These are phyloP conservation scores for Saturnispora quitensis DNA, from an alignment of 805 yeast species.

Conservation along the genomic window DNA sequence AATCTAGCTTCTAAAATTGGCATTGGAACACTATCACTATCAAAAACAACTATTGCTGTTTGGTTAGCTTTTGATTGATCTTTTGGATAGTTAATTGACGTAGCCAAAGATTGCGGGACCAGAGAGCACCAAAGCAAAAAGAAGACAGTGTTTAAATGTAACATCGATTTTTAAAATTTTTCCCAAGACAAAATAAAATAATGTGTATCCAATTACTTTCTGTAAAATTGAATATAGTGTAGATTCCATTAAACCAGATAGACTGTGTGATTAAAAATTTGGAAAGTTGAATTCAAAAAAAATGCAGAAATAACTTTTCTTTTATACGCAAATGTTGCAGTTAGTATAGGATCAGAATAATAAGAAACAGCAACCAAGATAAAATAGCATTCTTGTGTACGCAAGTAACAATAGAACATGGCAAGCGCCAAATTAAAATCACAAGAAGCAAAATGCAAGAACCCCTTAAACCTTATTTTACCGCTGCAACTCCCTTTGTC, in stretches of 20 bases:
- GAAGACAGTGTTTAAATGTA: background rate
- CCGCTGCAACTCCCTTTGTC: too few relatives aligned
- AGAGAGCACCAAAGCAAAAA: background rate
- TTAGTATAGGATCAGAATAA: too few relatives aligned
- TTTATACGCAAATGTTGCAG: too few relatives aligned
- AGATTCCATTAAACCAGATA: background rate
- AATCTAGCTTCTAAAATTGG: background rate
- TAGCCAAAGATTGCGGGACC: background rate
- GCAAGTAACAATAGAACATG: too few relatives aligned
- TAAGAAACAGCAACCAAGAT: too few relatives aligned
- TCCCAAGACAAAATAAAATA: background rate
- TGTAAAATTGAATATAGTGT: background rate
- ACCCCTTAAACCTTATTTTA: too few relatives aligned
- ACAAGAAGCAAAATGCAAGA: too few relatives aligned
- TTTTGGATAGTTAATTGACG: background rate
- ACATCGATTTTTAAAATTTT: background rate
- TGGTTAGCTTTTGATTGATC: background rate
- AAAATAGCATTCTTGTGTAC: too few relatives aligned
- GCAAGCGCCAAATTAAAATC: too few relatives aligned
- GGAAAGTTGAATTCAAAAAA: too few relatives aligned
- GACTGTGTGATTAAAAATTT: too few relatives aligned
- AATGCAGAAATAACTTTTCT: too few relatives aligned
- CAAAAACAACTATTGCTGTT: background rate
- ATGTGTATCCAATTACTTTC: background rate
- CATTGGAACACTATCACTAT: background rate